A percentile compares a stretch with the other conserved stretches of the same genome.
These are phyloP conservation scores for Dalbergia oliveri DNA, from an alignment of 306 rosid genomes.

Conservation along the genomic window DNA sequence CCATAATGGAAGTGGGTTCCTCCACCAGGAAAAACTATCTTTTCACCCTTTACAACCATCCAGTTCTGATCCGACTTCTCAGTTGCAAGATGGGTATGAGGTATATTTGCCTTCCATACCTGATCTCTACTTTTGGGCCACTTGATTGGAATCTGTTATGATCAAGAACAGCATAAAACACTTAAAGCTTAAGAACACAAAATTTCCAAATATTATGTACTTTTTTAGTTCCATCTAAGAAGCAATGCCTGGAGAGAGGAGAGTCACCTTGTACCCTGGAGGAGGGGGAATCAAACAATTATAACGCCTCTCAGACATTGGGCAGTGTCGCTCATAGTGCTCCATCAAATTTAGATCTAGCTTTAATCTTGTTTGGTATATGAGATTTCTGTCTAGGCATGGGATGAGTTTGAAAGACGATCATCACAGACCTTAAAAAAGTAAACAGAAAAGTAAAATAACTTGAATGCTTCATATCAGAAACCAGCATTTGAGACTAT, in stretches of 20 bases:
- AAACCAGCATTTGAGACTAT: slow-evolving; percentile 33
- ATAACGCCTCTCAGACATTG: slow-evolving; percentile 80
- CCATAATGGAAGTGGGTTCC: slow-evolving; percentile 96
- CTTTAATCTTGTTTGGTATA: slow-evolving; percentile 90
- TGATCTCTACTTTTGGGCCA: slow-evolving; percentile 99
- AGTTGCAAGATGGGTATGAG: slow-evolving; percentile 95
- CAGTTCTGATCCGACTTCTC: slow-evolving; percentile 94
- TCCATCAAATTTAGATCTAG: slow-evolving; percentile 87
- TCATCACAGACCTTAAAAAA: slow-evolving; percentile 87
- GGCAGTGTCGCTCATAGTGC: slow-evolving; percentile 96
- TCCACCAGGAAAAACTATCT: slow-evolving; percentile 90
- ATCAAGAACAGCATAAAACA: slow-evolving; percentile 44
- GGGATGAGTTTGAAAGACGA: slow-evolving; percentile 85
- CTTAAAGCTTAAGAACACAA: slow-evolving; percentile 36
- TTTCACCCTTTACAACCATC: slow-evolving; percentile 93
- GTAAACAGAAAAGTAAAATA: slow-evolving; percentile 32
- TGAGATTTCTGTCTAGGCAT: slow-evolving; percentile 89
- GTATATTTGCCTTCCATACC: slow-evolving; percentile 95
- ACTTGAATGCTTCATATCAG: slow-evolving; percentile 29
- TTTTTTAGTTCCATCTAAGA: slow-evolving; percentile 29
- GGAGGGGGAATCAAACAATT: slow-evolving; percentile 99
- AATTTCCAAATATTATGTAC: slow-evolving; percentile 25
- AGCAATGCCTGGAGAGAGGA: slow-evolving; percentile 33
- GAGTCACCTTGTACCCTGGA: slow-evolving; percentile 81
- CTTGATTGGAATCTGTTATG: slow-evolving; percentile 80